Percentiles rank a stretch among this genome's conserved stretches.
phyloP scores from a whole-genome alignment of 441 rosid genomes.

The Populus hybrid region DNA sequence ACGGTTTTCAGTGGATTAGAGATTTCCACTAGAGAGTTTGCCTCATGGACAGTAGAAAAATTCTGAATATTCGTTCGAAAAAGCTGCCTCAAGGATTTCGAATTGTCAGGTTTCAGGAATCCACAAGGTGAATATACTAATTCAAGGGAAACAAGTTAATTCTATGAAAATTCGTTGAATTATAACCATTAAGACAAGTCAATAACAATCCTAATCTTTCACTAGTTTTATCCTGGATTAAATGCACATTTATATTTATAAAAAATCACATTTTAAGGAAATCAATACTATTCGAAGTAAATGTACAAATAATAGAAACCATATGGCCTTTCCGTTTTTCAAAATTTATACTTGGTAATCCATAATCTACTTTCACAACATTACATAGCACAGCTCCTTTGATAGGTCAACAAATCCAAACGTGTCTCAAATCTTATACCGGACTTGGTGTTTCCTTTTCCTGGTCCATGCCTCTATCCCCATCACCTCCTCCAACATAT shows the following conservation, averaged over 20 bases:
- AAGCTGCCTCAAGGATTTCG: not conserved
- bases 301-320: not conserved
- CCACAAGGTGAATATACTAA: not conserved
- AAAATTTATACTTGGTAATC: not conserved
- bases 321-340: not conserved
- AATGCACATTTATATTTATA: not conserved
- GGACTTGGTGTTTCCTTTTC: slow-evolving; percentile 35
- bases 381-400: not conserved
- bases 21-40: not conserved
- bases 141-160: not conserved
- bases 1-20: not conserved
- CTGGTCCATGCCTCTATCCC: slow-evolving; percentile 24
- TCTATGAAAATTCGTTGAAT: not conserved
- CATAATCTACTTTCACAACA: not conserved
- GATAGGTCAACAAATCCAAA: not conserved
- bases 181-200: no score
- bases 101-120: not conserved
- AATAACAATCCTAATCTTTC: no score
- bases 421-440: slow-evolving; percentile 16
- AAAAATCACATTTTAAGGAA: not conserved
- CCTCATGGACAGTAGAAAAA: not conserved
- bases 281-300: not conserved
- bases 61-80: not conserved
- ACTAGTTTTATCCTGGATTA: not conserved
- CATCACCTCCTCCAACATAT: slow-evolving; percentile 25